A percentile compares a stretch with the other conserved stretches of the same genome.
These are phyloP conservation scores for Dispira simplex DNA, from an alignment of 192 early-diverging fungal genomes.

Conservation along the genomic window DNA sequence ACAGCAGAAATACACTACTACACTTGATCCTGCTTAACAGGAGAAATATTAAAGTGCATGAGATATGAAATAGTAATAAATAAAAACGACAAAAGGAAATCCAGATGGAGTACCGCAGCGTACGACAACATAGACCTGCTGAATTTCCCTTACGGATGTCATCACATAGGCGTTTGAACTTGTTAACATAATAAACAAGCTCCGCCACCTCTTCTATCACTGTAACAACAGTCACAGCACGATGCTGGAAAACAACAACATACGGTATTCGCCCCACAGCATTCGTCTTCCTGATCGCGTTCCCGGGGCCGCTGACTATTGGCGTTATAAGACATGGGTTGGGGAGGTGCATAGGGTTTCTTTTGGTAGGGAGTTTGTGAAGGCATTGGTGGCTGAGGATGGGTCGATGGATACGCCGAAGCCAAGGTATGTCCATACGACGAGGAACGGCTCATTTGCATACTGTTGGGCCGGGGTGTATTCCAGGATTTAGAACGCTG, in stretches of 20 bases:
- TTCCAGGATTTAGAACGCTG: background rate
- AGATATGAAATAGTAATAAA: too few relatives aligned
- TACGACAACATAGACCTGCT: too few relatives aligned
- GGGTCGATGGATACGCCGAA: background rate
- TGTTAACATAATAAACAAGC: constrained; percentile 3
- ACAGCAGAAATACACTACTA: too few relatives aligned
- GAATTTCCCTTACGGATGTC: too few relatives aligned
- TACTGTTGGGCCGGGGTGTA: background rate
- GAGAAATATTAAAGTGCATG: too few relatives aligned
- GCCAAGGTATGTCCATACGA: background rate
- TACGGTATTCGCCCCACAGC: constrained; percentile 1
- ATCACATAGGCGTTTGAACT: too few relatives aligned
- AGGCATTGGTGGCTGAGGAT: background rate
- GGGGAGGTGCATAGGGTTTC: background rate
- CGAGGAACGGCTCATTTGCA: background rate
- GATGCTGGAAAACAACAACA: constrained; percentile 8
- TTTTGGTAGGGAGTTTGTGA: background rate
- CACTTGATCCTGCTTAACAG: too few relatives aligned
- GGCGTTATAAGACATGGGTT: constrained; percentile 6
- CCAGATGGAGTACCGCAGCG: too few relatives aligned
- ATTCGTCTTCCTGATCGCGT: background rate
- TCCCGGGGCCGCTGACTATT: background rate
- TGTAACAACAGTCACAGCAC: constrained; percentile 8
- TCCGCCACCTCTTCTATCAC: constrained; percentile 3
- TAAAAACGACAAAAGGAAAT: too few relatives aligned